A percentile compares a stretch with the other conserved stretches of the same genome.
Conservation (phyloP, 805 yeast species). For the Wickerhamiella bombiphila region DNA sequence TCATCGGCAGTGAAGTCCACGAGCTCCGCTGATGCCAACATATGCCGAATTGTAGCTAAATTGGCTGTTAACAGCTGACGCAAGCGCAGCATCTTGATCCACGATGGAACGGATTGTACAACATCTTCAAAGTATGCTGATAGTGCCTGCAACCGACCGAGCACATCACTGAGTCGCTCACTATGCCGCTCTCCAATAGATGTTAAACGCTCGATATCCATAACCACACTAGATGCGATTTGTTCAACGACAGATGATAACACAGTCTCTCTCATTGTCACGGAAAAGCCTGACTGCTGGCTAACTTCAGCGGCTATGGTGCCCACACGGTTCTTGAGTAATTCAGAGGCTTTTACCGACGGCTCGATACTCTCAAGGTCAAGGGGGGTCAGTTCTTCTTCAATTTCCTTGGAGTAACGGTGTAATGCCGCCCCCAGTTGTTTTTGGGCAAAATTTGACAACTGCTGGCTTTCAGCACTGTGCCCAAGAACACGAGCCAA, state of each 20-base stretch:
- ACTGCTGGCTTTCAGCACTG: conserved; percentile 2
- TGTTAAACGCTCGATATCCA: conserved; percentile 12
- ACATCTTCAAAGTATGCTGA: conserved; percentile 14
- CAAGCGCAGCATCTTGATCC: conserved; percentile 26
- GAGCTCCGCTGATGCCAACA: conserved; percentile 19
- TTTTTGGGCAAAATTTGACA: conserved; percentile 5
- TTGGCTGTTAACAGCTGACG: conserved; percentile 22
- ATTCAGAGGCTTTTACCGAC: background rate
- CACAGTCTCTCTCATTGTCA: conserved; percentile 11
- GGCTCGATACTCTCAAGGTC: conserved; percentile 5
- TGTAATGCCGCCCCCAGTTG: conserved; percentile 7
- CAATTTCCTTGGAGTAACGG: conserved; percentile 2
- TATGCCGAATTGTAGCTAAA: conserved; percentile 20
- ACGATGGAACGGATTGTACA: conserved; percentile 19
- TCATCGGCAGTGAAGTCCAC: conserved; percentile 24
- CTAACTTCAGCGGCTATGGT: conserved; percentile 10
- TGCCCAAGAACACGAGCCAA: conserved; percentile 4
- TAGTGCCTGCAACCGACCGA: conserved; percentile 9
- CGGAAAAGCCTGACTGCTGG: conserved; percentile 11
- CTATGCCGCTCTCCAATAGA: conserved; percentile 23
- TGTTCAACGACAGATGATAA: conserved; percentile 24
- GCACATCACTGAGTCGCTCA: conserved; percentile 6
- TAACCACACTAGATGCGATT: conserved; percentile 15
- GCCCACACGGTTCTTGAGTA: conserved; percentile 5
- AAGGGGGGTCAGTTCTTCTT: conserved; percentile 1